These are phyloP conservation scores for Chiua virens DNA, from an alignment of 768 basidiomycete species.

Conservation along the genomic window DNA sequence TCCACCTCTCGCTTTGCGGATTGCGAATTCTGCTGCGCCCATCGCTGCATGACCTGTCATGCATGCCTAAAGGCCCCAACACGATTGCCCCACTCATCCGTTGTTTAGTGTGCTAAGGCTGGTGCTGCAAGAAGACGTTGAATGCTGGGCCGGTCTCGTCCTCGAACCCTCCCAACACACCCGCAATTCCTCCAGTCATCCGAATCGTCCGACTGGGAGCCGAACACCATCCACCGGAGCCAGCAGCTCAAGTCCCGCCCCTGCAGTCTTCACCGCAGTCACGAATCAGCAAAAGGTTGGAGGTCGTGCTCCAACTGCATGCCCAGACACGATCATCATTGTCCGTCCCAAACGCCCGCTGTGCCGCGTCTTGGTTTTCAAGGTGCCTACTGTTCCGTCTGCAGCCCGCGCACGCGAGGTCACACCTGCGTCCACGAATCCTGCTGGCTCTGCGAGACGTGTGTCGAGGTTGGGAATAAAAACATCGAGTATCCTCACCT, in stretches of 20 bases:
- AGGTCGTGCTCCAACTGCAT: not conserved
- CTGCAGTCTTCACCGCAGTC: conserved; percentile 1
- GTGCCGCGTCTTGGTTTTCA: not conserved
- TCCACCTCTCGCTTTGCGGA: not conserved
- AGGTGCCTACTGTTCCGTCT: conserved; percentile 8
- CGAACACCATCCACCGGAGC: conserved; percentile 9
- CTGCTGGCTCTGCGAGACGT: conserved; percentile 9
- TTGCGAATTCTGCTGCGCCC: not conserved
- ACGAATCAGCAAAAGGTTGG: not conserved
- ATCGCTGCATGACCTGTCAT: not conserved
- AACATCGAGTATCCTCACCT: not conserved
- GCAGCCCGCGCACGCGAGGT: too few relatives aligned
- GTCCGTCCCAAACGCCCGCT: conserved; percentile 6
- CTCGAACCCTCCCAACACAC: conserved; percentile 7
- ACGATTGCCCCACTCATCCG: conserved; percentile 1
- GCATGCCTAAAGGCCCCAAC: conserved; percentile 2
- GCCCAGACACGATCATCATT: not conserved
- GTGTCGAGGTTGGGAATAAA: not conserved
- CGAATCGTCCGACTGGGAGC: conserved; percentile 2
- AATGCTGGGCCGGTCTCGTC: conserved; percentile 18
- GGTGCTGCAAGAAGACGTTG: conserved; percentile 13
- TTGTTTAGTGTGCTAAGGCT: conserved; percentile 6
- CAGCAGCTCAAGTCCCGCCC: conserved; percentile 12
- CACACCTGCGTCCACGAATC: not conserved
- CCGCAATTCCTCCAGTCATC: conserved; percentile 2